Base-by-base conservation (phyloP, 495 filamentous ascomycete species). In the Aspergillus biplanus region DNA sequence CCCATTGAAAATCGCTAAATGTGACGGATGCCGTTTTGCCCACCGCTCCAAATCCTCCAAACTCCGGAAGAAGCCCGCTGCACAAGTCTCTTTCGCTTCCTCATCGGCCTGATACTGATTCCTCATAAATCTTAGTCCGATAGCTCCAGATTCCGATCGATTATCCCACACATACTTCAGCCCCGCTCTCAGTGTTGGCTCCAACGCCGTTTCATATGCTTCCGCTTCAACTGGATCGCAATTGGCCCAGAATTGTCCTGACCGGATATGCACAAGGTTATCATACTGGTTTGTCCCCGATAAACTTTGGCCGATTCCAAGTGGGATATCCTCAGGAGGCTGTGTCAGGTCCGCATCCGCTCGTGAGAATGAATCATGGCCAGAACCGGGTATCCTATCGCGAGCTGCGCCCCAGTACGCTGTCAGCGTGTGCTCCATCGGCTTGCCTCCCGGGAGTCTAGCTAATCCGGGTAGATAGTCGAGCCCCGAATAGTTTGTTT, bases 381-480 rank as follows among this genome's bases (percentile, higher is more conserved):
- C 66, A 2, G 66, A 66, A 16, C 61, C 62, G 0, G 69, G 69
- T 33, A 71, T 68, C 15, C 66, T 64, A 44, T 71, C 69, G 52
- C 69, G 66, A 1, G 66, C 69, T n/a, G 69, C 69, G 9, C 69
- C 69, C 66, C 69, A 71, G 59, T 71, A 71, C n/a, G 55, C 66
- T n/a, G 66, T 66, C 8, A 62, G 54, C 6, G 61, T 53, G 47
- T 71, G 66, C 7, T 58, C 52, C 13, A 27, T 31, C 13, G 61
- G 49, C 5, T n/a, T 31, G 7, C 50, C 56, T 0, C 57, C 66
- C 0, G 69, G 61, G 6, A 68, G 47, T 3, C 59, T 46, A 1
- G 66, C 66, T 0, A 71, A 58, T 4, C 69, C 69, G 0, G 66
- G 66, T 13, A 71, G 53, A 35, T 68, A 71, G 50, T 71, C 69